Conservation (phyloP, 2,329 filamentous ascomycete species). For the Colletotrichum godetiae region DNA sequence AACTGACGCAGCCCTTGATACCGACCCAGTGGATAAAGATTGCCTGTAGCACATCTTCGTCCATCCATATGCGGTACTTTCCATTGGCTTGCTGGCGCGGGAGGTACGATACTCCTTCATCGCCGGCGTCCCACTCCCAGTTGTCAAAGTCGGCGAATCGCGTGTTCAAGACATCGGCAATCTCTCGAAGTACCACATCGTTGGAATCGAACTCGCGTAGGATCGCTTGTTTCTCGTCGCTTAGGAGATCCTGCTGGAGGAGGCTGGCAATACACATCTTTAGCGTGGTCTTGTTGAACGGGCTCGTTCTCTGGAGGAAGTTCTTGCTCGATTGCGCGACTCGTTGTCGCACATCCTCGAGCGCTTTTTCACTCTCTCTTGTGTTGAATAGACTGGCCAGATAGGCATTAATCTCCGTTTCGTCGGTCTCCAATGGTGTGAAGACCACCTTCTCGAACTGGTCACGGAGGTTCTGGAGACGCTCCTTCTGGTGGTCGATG, state of each 20-base stretch:
- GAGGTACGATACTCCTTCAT: slow-evolving; percentile 50
- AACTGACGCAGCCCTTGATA: slow-evolving; percentile 56
- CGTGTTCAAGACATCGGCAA: slow-evolving; percentile 65
- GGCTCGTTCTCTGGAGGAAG: slow-evolving; percentile 39
- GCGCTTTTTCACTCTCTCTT: slow-evolving; percentile 41
- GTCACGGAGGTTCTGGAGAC: neutral
- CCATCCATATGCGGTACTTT: slow-evolving; percentile 61
- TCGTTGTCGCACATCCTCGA: slow-evolving; percentile 39
- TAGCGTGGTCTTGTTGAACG: slow-evolving; percentile 48
- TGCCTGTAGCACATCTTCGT: slow-evolving; percentile 63
- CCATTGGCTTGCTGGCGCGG: slow-evolving; percentile 61
- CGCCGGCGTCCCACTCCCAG: slow-evolving; percentile 58
- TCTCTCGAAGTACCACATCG: slow-evolving; percentile 55
- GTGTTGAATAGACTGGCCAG: slow-evolving; percentile 54
- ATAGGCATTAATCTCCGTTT: slow-evolving; percentile 50
- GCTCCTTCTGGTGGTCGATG: slow-evolving; percentile 5
- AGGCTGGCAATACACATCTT: slow-evolving; percentile 55
- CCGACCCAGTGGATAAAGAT: slow-evolving; percentile 64
- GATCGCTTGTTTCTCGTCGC: slow-evolving; percentile 53
- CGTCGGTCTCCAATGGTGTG: slow-evolving; percentile 49
- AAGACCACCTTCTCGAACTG: slow-evolving; percentile 60
- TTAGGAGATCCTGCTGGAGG: slow-evolving; percentile 55
- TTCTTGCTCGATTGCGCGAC: slow-evolving; percentile 42
- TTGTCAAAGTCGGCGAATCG: slow-evolving; percentile 54
- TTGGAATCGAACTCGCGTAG: slow-evolving; percentile 57